phyloP scores from a whole-genome alignment of 1,284 basidiomycete species.

The Pterulicium gracile region DNA sequence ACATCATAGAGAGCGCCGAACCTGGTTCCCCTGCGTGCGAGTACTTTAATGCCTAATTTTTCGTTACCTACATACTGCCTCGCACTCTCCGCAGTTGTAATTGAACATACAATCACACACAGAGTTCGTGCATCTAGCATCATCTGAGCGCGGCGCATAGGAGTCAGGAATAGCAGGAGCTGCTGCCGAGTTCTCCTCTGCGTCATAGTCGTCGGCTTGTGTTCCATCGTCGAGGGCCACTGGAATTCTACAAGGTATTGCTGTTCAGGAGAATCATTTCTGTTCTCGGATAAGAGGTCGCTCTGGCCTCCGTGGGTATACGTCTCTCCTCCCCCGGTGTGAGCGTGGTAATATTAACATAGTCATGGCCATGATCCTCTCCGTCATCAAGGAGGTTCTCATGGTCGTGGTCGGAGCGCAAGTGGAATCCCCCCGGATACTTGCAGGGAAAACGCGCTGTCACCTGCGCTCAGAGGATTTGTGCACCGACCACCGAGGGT shows the following conservation, averaged over 20 bases:
- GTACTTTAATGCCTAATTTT: constrained; percentile 56
- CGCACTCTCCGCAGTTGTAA: too few species aligned
- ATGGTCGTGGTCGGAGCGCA: constrained; percentile 28
- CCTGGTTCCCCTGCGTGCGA: constrained; percentile 82
- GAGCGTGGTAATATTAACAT: constrained; percentile 18
- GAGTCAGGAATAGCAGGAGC: constrained; percentile 55
- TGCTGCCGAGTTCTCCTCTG: constrained; percentile 26
- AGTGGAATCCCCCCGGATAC: too few species aligned
- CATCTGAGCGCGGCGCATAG: too few species aligned
- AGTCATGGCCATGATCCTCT: constrained; percentile 30
- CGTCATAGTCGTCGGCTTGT: constrained; percentile 34
- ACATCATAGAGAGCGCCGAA: constrained; percentile 77
- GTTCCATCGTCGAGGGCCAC: constrained; percentile 49
- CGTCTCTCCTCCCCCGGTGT: constrained; percentile 30
- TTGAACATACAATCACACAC: too few species aligned
- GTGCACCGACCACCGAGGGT: too few species aligned
- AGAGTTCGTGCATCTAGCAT: too few species aligned
- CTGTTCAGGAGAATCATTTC: constrained; percentile 66
- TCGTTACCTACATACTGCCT: too few species aligned
- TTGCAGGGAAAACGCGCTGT: too few species aligned
- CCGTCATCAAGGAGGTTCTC: constrained; percentile 27
- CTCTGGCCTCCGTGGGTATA: constrained; percentile 25
- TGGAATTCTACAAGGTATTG: constrained; percentile 64
- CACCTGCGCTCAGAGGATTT: too few species aligned
- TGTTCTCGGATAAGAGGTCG: constrained; percentile 26